Evolutionary conservation across 2,329 filamentous ascomycete genomes (phyloP).

Genomic region (Penicillium sp.): DNA sequence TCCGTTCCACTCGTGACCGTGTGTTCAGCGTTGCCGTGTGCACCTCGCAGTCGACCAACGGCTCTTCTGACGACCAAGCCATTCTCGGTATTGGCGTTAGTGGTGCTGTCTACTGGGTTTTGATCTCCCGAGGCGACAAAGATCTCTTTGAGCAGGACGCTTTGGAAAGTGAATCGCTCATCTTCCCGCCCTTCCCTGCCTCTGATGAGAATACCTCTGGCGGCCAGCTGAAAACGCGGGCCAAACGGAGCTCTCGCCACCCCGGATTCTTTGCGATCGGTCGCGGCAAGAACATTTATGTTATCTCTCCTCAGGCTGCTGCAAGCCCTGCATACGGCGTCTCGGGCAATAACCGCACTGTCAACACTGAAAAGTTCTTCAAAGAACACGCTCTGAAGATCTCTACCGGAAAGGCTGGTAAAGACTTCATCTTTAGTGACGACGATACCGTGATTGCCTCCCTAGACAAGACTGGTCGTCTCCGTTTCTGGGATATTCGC

Average conservation of each 20-base stretch:
- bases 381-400: constrained; percentile 89
- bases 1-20: constrained; percentile 87
- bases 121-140: constrained; percentile 75
- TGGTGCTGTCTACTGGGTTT: constrained; percentile 95
- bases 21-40: constrained; percentile 94
- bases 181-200: constrained; percentile 82
- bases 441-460: constrained; percentile 94
- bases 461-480: constrained; percentile 91
- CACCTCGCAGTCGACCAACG: constrained; percentile 61
- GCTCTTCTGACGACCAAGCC: constrained; percentile 70
- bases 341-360: constrained; percentile 59
- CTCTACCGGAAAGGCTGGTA: constrained; percentile 95
- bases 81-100: constrained; percentile 93
- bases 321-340: constrained; percentile 55
- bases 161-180: constrained; percentile 83
- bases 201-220: constrained; percentile 91
- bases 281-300: constrained; percentile 92
- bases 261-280: constrained; percentile 95
- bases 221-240: constrained; percentile 92
- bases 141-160: constrained; percentile 79
- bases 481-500: constrained; percentile 98
- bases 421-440: constrained; percentile 97
- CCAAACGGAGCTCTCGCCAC: constrained; percentile 85
- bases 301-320: constrained; percentile 70
- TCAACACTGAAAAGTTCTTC: constrained; percentile 86